These are phyloP conservation scores for Aspergillus nomiae DNA, from an alignment of 2,329 filamentous ascomycete species.

Conservation along the genomic window DNA sequence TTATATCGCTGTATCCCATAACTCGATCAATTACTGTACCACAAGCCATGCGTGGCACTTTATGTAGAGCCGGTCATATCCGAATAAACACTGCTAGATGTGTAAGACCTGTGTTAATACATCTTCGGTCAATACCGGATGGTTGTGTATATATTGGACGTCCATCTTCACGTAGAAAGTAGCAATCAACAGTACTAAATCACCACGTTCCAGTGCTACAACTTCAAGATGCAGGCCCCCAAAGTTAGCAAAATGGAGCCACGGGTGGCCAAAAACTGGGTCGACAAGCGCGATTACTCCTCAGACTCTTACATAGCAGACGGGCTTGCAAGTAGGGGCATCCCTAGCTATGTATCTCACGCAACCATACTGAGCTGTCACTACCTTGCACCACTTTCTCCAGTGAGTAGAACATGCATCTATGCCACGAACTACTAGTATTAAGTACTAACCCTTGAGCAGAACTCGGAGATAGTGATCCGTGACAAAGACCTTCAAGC, in stretches of 20 bases:
- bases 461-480: background rate
- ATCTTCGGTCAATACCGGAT: background rate
- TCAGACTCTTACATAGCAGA: background rate
- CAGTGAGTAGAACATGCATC: background rate
- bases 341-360: background rate
- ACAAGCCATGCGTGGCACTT: background rate
- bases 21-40: background rate
- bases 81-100: background rate
- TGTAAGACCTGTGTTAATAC: background rate
- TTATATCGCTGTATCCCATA: too few species aligned
- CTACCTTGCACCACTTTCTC: background rate
- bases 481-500: background rate
- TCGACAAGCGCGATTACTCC: background rate
- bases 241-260: background rate
- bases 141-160: background rate
- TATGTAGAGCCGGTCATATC: background rate
- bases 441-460: background rate
- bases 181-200: background rate
- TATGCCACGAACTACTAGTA: background rate
- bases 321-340: background rate
- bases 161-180: background rate
- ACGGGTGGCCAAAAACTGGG: background rate
- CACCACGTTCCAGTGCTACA: background rate
- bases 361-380: background rate
- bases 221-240: background rate